Evolutionary conservation across 2,329 filamentous ascomycete species (phyloP), one percentile per base, ranked within the genome.

Genomic region (Microdochium paspali): DNA sequence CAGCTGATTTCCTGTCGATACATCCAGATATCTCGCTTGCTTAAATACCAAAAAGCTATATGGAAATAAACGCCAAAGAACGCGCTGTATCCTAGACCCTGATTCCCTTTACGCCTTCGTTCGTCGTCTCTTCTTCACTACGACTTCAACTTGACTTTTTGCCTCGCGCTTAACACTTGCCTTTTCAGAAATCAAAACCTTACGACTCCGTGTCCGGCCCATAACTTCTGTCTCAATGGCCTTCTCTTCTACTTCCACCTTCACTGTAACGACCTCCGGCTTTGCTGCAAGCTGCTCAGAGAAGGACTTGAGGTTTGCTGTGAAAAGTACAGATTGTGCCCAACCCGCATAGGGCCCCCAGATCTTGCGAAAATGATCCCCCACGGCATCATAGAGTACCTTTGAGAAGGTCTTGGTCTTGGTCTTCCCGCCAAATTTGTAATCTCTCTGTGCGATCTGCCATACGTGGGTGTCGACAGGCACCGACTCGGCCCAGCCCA

Each of bases 401-500:
- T 94, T 94, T 13, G 85, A 96, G 52, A 98, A 74, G 44, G 88
- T 91, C 60, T 90, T 91, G 51, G 66, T 86, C 76, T 88, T 91
- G 9, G 80, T 81, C 57, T 83, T 87, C n/a, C 35, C 35, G 6
- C 88, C 87, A 58, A 98, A 95, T 50, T 84, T 90, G 68, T 98
- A 98, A 65, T 98, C 93, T 46, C 93, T 77, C 63, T 94, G 88
- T 1, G 93, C 94, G 60, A 98, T 97, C 70, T 97, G 90, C 91
- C 90, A 97, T 12, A 98, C 89, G 66, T 98, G 94, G 1, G 94
- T 98, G 65, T 98, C 93, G 26, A 98, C 87, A 0, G 93, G 93
- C 1, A 98, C 90, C 2, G 90, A 84, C 66, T 97, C 91, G 26
- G 86, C 86, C 91, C 94, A 98, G 24, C 90, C 91, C 13, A 98